Percentiles rank a stretch among this genome's conserved stretches.
These are phyloP conservation scores for Globisporangium solare DNA, from an alignment of 352 stramenopile species.

Conservation along the genomic window DNA sequence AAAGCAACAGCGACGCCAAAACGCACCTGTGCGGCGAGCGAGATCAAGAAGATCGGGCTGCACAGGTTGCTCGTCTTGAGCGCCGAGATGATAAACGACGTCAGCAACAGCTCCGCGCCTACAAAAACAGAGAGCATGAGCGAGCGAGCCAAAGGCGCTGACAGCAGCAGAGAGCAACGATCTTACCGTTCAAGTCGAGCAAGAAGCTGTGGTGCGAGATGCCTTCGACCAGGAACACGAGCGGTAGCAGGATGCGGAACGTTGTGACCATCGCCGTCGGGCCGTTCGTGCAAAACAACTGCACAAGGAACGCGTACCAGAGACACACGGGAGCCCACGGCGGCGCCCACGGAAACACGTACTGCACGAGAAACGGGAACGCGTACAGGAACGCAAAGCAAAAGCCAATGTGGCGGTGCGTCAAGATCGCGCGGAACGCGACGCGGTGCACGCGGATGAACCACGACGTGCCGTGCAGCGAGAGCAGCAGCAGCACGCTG, in stretches of 20 bases:
- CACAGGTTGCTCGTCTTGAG: constrained; percentile 84
- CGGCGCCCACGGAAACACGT: constrained; percentile 85
- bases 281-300: constrained; percentile 83
- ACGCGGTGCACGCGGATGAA: constrained; percentile 79
- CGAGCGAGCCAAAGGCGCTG: neutral
- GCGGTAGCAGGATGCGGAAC: constrained; percentile 77
- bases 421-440: constrained; percentile 75
- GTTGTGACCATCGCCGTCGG: constrained; percentile 82
- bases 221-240: constrained; percentile 84
- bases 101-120: constrained; percentile 78
- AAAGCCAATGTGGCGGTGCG: constrained; percentile 83
- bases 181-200: constrained; percentile 81
- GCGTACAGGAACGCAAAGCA: constrained; percentile 87
- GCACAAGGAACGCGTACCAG: constrained; percentile 88
- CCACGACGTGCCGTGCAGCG: constrained; percentile 63
- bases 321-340: constrained; percentile 86
- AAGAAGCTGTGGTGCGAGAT: constrained; percentile 88
- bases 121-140: neutral
- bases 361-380: constrained; percentile 83
- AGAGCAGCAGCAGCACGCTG: constrained; percentile 63
- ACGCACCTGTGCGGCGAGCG: constrained; percentile 64
- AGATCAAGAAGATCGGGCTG: constrained; percentile 82
- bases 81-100: constrained; percentile 83
- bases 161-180: constrained; percentile 2
- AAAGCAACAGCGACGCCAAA: neutral